phyloP scores from a whole-genome alignment of 768 basidiomycete species.

The Pisolithus albus region DNA sequence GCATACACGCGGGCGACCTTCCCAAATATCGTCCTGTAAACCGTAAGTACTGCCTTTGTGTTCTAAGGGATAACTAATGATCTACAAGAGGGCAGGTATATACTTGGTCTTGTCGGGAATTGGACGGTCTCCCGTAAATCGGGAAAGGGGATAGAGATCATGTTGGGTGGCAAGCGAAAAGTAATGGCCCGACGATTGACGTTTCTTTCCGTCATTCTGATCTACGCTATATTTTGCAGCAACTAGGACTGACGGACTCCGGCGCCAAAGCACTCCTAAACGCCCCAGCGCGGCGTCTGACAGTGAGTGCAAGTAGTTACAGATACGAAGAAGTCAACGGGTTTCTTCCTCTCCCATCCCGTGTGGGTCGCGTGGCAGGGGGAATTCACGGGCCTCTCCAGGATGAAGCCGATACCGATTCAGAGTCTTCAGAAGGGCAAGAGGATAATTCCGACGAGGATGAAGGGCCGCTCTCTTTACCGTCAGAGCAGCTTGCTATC shows the following conservation, averaged over 20 bases:
- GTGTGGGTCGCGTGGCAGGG: conserved; percentile 24
- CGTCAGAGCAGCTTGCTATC: conserved; percentile 53
- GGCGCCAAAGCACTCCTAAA: conserved; percentile 47
- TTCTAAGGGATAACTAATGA: conserved; percentile 41
- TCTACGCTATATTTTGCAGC: conserved; percentile 19
- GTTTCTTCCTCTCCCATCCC: conserved; percentile 52
- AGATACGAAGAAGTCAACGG: conserved; percentile 63
- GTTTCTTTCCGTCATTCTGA: conserved; percentile 4
- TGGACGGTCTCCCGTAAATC: conserved; percentile 45
- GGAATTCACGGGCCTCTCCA: conserved; percentile 47
- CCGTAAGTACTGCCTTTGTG: conserved; percentile 36
- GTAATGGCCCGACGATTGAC: conserved; percentile 21
- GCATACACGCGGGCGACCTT: conserved; percentile 52
- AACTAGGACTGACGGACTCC: conserved; percentile 53
- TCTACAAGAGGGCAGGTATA: conserved; percentile 38
- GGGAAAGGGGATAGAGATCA: conserved; percentile 60
- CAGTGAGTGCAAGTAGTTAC: conserved; percentile 29
- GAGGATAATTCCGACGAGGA: conserved; percentile 32
- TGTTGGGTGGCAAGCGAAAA: conserved; percentile 35
- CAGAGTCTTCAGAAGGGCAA: conserved; percentile 27
- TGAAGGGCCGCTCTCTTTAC: conserved; percentile 27
- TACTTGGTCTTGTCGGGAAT: conserved; percentile 53
- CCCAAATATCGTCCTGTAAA: conserved; percentile 57
- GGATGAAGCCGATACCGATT: conserved; percentile 23
- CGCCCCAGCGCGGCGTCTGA: conserved; percentile 42